Percentiles rank a stretch among this genome's conserved stretches.
phyloP scores from a whole-genome alignment of 208 protist genomes.

The Crithidia acanthocephali region DNA sequence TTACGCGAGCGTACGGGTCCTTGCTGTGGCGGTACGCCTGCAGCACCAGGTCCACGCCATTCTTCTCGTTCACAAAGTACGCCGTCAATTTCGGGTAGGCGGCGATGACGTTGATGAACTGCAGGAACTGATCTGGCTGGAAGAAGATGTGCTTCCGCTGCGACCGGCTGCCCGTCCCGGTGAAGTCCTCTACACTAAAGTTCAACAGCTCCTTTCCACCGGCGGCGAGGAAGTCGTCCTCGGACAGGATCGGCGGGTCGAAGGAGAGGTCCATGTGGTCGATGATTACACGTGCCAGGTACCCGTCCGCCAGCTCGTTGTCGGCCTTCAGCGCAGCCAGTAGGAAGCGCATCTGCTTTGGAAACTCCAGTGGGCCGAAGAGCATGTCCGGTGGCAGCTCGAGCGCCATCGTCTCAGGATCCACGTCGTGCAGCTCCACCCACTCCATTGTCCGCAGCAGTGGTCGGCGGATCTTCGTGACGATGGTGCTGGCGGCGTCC shows the following conservation, averaged over 20 bases:
- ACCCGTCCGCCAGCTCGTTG: slow-evolving; percentile 91
- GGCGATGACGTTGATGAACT: slow-evolving; percentile 80
- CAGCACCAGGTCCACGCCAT: slow-evolving; percentile 81
- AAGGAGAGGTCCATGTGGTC: slow-evolving; percentile 91
- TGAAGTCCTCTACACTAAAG: slow-evolving; percentile 87
- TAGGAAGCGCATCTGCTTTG: slow-evolving; percentile 91
- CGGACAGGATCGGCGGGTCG: slow-evolving; percentile 69
- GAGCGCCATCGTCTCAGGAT: slow-evolving; percentile 87
- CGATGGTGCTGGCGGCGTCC: slow-evolving; percentile 74
- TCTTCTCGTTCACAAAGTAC: slow-evolving; percentile 73
- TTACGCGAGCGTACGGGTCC: slow-evolving; percentile 74
- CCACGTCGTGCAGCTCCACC: slow-evolving; percentile 90
- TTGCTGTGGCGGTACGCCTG: slow-evolving; percentile 69
- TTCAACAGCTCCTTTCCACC: slow-evolving; percentile 76
- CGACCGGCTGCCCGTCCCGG: slow-evolving; percentile 49
- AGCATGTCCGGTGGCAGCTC: slow-evolving; percentile 90
- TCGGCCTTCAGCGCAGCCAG: slow-evolving; percentile 83
- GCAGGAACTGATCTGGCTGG: slow-evolving; percentile 82
- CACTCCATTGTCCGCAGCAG: slow-evolving; percentile 88
- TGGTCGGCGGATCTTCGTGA: slow-evolving; percentile 79
- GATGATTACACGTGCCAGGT: slow-evolving; percentile 83
- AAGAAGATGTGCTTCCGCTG: slow-evolving; percentile 89
- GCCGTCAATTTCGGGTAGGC: slow-evolving; percentile 71
- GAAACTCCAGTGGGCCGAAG: slow-evolving; percentile 87
- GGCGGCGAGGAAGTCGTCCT: slow-evolving; percentile 67